Evolutionary conservation across 75 land plant species (phyloP).

Genomic region (Selaginella tamariscina): DNA sequence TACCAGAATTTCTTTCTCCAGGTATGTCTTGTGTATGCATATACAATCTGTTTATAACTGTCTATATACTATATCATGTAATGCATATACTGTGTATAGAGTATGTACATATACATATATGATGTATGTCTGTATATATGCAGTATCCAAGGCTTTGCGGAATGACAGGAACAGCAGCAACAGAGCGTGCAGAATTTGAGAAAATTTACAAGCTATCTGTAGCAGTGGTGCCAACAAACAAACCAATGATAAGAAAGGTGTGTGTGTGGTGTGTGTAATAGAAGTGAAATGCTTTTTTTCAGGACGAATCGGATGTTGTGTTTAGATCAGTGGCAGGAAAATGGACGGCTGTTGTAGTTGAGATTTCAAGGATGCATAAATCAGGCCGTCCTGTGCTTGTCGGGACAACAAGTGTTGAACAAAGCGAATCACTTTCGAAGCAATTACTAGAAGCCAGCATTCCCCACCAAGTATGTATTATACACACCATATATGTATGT

Average conservation of each 20-base stretch:
- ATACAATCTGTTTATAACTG: too few relatives aligned
- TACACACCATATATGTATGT: too few relatives aligned
- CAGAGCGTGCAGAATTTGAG: conserved; percentile 90
- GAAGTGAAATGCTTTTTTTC: conserved; percentile 4
- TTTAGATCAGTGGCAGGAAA: conserved; percentile 72
- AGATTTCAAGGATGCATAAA: conserved; percentile 84
- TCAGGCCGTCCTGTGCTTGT: conserved; percentile 97
- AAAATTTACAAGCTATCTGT: conserved; percentile 90
- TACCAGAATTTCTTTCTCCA: conserved; percentile 98
- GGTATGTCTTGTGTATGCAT: conserved; percentile 29
- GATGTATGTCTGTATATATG: not conserved
- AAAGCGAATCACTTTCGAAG: conserved; percentile 75
- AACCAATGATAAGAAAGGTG: conserved; percentile 96
- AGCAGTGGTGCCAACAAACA: conserved; percentile 91
- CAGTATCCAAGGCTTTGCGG: conserved; percentile 99
- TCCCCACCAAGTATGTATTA: conserved; percentile 75
- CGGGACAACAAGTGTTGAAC: conserved; percentile 99
- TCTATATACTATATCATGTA: too few relatives aligned
- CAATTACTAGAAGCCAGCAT: conserved; percentile 73
- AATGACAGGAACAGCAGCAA: conserved; percentile 99
- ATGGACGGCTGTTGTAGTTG: conserved; percentile 94
- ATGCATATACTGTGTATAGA: too few relatives aligned
- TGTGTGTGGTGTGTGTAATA: too few relatives aligned
- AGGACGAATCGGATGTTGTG: conserved; percentile 99
- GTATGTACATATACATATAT: too few relatives aligned